Base-by-base conservation (phyloP, 1,284 basidiomycete genomes). In the Ustilago lituana region DNA sequence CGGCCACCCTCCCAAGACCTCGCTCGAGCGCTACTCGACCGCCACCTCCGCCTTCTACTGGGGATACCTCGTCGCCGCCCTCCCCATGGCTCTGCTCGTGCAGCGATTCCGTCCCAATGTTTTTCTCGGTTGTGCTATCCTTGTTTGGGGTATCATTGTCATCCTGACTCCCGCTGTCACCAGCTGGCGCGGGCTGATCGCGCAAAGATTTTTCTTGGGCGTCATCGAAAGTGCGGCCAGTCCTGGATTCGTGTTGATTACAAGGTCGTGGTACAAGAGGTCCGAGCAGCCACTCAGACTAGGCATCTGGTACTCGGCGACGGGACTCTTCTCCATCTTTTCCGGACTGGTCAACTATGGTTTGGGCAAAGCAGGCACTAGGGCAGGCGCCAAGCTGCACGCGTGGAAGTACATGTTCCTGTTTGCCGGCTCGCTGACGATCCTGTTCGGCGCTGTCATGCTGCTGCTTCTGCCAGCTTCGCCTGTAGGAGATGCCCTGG, bases 381-480 rank as follows among this genome's bases (percentile, higher is more conserved):
- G 29, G 8, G 27, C 46, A 0, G 73, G 74, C 6, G 77, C 83
- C 1, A 56, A 81, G 8, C 64, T 83, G 11, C 77, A 83, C 17
- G 81, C 84, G 0, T 86, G 85, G 85, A 85, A 86, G 74, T 83
- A 83, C 62, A 83, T 86, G 82, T 85, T 84, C 77, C 80, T 85
- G 54, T 85, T 85, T 45, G 84, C 84, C n/a, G 85, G 85, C 2
- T 72, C 78, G 6, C 54, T 84, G 38, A 86, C 85, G 6, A 85
- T 86, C 44, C 38, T 81, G 3, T 85, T 85, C 81, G 80, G 84
- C 2, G 63, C 84, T 22, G 72, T 85, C 19, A 66, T 86, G 54
- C 76, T 82, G 62, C 63, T 83, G 33, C 60, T 85, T 17, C 56
- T 86, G 10, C 85, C 85, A 7, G 78, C 82, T n/a, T 83, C 83